phyloP scores from a whole-genome alignment of 371 early-diverging fungal genomes.

The Mortierella sp. region DNA sequence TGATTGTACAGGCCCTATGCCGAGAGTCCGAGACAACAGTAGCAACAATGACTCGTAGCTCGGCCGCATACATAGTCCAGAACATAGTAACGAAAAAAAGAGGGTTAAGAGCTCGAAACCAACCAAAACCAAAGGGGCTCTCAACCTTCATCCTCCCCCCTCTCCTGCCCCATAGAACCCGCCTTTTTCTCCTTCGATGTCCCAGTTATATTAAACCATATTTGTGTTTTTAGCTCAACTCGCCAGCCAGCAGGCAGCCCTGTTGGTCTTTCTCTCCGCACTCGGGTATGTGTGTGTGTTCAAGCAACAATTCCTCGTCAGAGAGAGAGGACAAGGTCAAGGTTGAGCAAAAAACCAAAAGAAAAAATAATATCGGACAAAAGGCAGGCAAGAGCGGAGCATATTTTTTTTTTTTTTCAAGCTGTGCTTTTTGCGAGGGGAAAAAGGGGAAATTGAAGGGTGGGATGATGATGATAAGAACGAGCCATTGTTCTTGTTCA shows the following conservation, averaged over 20 bases:
- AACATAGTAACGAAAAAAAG: background rate
- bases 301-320: too few relatives aligned
- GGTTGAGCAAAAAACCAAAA: background rate
- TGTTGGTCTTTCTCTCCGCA: background rate
- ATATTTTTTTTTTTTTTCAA: background rate
- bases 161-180: background rate
- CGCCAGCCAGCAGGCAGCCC: background rate
- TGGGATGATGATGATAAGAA: background rate
- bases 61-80: background rate
- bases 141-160: background rate
- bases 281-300: background rate
- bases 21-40: background rate
- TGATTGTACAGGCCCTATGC: background rate
- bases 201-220: slow-evolving; percentile 36
- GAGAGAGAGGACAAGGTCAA: background rate
- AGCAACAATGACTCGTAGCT: background rate
- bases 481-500: background rate
- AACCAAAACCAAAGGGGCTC: background rate
- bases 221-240: slow-evolving; percentile 22
- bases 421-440: background rate
- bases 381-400: background rate
- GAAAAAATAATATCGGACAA: background rate
- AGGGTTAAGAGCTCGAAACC: slow-evolving; percentile 7
- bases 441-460: background rate
- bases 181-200: background rate